Base-by-base conservation (phyloP, 495 filamentous ascomycete genomes). In the Amniculicola lignicola region DNA sequence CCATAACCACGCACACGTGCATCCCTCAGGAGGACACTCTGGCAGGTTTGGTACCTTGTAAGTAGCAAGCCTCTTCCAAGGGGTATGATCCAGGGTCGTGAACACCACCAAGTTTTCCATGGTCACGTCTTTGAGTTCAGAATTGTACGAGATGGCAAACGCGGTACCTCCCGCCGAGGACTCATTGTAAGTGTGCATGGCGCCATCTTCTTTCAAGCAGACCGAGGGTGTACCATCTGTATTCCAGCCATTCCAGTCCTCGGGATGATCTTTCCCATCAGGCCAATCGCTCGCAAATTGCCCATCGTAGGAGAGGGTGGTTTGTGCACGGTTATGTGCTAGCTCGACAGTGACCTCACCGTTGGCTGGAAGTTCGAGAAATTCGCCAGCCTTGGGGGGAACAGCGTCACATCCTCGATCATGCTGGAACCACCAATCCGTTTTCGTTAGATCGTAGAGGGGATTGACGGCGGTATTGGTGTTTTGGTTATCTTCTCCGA, bases 1-100 rank as follows among this genome's bases (percentile, higher is more conserved):
- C 79, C 79, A 82, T 19, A 81, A 72, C 77, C 75, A 80, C 18
- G 79, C 78, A 50, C 79, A 82, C 18, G 66, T 74, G 53, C 78
- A 82, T 15, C 78, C 78, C 3, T 68, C 77, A 1, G 57, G 51
- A 1, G 79, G 76, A 54, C 79, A 82, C 23, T 67, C 55, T 12
- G 74, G 74, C 41, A 82, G 60, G 10, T 65, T 52, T 0, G 78
- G 77, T 14, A 82, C 72, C 14, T 73, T 40, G 48, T 80, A 82
- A 1, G 67, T 70, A 1, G 76, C 69, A 6, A 73, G n/a, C 12
- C 77, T 69, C 31, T 75, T 75, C 74, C 75, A 80, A 0, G 77
- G 77, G 5, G 77, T 77, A 57, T 75, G 71, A 59, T 77, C 56
- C 38, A 73, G 36, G 15, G 77, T 74, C 6, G 74, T 70, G 51